phyloP scores from a whole-genome alignment of 23 red algal genomes.

The Cyanidiococcus yangmingshanensis region DNA sequence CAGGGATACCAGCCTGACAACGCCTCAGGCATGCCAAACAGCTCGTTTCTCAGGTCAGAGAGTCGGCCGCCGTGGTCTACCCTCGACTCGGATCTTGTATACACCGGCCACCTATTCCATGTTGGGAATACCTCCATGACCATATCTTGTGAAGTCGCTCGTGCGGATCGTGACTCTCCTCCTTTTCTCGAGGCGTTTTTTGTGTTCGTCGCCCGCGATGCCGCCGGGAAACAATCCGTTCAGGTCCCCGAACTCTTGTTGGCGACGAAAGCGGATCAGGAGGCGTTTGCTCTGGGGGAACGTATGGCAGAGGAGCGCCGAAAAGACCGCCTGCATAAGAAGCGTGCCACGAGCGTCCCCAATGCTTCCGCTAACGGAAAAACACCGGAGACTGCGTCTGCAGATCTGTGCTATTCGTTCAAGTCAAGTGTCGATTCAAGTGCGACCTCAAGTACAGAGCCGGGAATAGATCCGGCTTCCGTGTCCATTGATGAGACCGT shows the following conservation, averaged over 20 bases:
- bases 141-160: constrained; percentile 22
- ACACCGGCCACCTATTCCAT: constrained; percentile 5
- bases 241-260: constrained; percentile 21
- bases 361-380: background rate
- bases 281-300: constrained; percentile 10
- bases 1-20: background rate
- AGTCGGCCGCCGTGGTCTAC: background rate
- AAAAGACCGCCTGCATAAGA: background rate
- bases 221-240: constrained; percentile 10
- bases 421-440: background rate
- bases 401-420: background rate
- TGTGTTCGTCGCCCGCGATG: constrained; percentile 28
- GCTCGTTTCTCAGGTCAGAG: background rate
- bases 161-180: background rate
- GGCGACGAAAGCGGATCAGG: constrained; percentile 17
- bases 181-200: constrained; percentile 21
- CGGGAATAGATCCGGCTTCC: background rate
- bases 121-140: constrained; percentile 29
- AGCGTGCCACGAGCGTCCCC: background rate
- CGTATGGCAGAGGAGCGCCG: background rate
- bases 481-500: constrained; percentile 7
- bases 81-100: background rate
- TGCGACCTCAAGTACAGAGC: background rate
- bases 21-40: background rate
- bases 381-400: background rate